Evolutionary conservation across 805 yeast species (phyloP).

Genomic region (Zygosaccharomyces bisporus): DNA sequence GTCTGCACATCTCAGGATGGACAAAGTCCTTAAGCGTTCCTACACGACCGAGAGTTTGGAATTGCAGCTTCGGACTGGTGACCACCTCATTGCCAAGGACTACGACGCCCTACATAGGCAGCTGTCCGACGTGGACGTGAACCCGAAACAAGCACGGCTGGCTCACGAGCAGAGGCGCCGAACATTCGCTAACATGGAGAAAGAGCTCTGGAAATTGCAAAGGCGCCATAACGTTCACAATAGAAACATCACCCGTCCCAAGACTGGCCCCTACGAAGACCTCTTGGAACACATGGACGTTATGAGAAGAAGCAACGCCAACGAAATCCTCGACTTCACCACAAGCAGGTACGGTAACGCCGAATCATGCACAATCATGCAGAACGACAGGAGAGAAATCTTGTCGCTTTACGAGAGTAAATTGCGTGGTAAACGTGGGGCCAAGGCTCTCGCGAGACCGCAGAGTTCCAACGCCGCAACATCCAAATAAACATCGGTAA

Average conservation of each 20-base stretch:
- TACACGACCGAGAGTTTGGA: conserved; percentile 20
- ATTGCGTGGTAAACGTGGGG: neutral
- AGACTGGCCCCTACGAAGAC: conserved; percentile 22
- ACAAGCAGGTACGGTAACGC: conserved; percentile 36
- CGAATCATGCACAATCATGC: conserved; percentile 27
- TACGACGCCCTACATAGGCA: conserved; percentile 12
- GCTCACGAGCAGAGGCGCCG: conserved; percentile 13
- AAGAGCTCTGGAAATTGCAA: conserved; percentile 29
- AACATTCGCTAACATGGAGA: conserved; percentile 17
- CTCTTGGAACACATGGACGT: conserved; percentile 26
- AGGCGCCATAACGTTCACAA: conserved; percentile 20
- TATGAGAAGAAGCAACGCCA: conserved; percentile 26
- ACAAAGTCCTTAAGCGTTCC: conserved; percentile 11
- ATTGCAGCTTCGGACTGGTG: conserved; percentile 16
- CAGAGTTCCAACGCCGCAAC: neutral
- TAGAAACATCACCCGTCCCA: conserved; percentile 19
- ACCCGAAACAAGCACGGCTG: conserved; percentile 2
- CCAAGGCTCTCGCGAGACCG: conserved; percentile 1
- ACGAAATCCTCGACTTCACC: conserved; percentile 28
- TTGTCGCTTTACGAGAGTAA: conserved; percentile 14
- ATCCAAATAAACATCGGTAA: too few species aligned
- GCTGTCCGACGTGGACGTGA: neutral
- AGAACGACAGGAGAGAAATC: conserved; percentile 27
- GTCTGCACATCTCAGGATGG: neutral
- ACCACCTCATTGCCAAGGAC: conserved; percentile 21